Evolutionary conservation across 176 grass and related monocot genomes (phyloP).

Genomic region (sorghum (Sorghum bicolor)): Sorghum_bicolor_NCBIv3 NC_012873.2:61509001-61509500

Average conservation of each 20-base stretch:
- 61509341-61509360: background rate
- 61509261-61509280: too few species aligned
- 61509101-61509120: background rate
- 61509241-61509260: background rate
- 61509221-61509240: background rate
- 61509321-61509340: background rate
- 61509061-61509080: slow-evolving; percentile 31
- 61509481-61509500: background rate
- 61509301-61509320: background rate
- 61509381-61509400: background rate
- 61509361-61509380: background rate
- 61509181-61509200: background rate
- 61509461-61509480: background rate
- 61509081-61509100: background rate
- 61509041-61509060: slow-evolving; percentile 9
- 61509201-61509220: background rate
- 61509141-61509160: background rate
- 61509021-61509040: slow-evolving; percentile 6
- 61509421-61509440: background rate
- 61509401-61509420: background rate
- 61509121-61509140: background rate
- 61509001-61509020: slow-evolving; percentile 5
- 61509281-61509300: background rate
- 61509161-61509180: background rate
- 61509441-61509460: background rate